Base-by-base conservation (phyloP, 2,329 filamentous ascomycete species). In the Trichoderma harzianum region DNA sequence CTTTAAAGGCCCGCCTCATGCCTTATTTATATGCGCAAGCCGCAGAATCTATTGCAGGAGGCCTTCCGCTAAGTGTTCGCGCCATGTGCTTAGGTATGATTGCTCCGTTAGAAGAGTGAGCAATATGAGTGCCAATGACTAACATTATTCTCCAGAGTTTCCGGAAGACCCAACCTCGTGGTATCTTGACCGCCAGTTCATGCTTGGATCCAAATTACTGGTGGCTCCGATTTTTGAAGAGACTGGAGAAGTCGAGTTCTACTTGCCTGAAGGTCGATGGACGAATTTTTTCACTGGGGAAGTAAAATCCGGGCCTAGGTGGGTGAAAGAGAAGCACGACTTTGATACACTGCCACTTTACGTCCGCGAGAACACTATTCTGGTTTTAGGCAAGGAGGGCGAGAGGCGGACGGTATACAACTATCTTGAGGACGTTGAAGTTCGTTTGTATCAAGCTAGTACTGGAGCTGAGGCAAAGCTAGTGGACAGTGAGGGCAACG, bases 151-250 rank as follows among this genome's bases (percentile, higher is more conserved):
- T 14, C 12, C 11, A 60, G 91, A 93, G 80, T 93, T 93, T 76
- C 91, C 90, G 2, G 85, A 89, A 2, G 92, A 94, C 76, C 86
- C 87, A n/a, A 92, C 89, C 5, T 83, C 87, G 0, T 93, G 91
- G 87, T 85, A 84, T 66, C 84, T 92, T 60, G 91, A 94, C 79
- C 87, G 89, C 36, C 89, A 93, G 78, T 93, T 92, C 80, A 91
- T 93, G 88, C 83, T 93, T n/a, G 92, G 92, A 2, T 85, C 86
- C 18, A 86, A 85, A 65, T 79, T 93, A 39, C 81, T 93, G 8
- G 88, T 89, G 6, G 89, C 89, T 2, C 90, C 90, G 1, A 83
- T 92, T 2, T 92, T 91, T 73, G 85, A 87, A 12, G 88, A 92
- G 77, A 84, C 85, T 1, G 90, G 89, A 0, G 85, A 86, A 43